A percentile compares a stretch with the other conserved stretches of the same genome.
phyloP scores from a whole-genome alignment of 2,329 filamentous ascomycete species.

The Cytospora schulzeri region DNA sequence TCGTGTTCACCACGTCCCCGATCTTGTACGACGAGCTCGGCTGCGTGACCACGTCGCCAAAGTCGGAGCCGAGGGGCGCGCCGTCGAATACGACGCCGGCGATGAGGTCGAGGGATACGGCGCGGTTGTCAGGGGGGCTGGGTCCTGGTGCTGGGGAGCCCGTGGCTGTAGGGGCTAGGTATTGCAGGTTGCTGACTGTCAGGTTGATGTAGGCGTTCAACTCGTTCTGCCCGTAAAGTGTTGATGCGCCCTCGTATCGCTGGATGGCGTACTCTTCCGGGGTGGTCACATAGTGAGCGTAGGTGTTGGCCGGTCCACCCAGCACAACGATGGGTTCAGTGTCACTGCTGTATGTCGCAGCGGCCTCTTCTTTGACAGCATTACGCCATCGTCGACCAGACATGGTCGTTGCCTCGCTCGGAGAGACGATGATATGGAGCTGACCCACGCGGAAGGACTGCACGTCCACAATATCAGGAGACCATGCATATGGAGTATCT shows the following conservation, averaged over 20 bases:
- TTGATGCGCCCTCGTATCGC: slow-evolving; percentile 93
- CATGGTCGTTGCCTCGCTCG: slow-evolving; percentile 91
- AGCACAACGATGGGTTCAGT: slow-evolving; percentile 71
- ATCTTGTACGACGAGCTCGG: slow-evolving; percentile 52
- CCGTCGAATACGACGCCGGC: slow-evolving; percentile 75
- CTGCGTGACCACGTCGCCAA: slow-evolving; percentile 66
- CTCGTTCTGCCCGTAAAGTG: slow-evolving; percentile 81
- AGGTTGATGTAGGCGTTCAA: slow-evolving; percentile 87
- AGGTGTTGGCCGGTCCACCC: slow-evolving; percentile 85
- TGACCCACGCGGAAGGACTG: slow-evolving; percentile 83
- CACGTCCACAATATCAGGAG: slow-evolving; percentile 85
- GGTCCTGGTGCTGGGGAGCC: slow-evolving; percentile 55
- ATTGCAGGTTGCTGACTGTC: slow-evolving; percentile 70
- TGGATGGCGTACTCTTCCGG: slow-evolving; percentile 66
- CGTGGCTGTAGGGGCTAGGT: slow-evolving; percentile 57
- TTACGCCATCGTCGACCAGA: slow-evolving; percentile 82
- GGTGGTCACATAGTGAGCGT: slow-evolving; percentile 55
- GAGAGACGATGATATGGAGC: slow-evolving; percentile 80
- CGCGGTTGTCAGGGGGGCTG: slow-evolving; percentile 75
- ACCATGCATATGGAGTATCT: slow-evolving; percentile 76
- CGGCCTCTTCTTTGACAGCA: slow-evolving; percentile 60
- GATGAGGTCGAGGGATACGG: slow-evolving; percentile 78
- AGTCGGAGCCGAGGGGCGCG: slow-evolving; percentile 64
- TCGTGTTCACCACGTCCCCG: slow-evolving; percentile 64
- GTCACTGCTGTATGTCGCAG: slow-evolving; percentile 41